Percentiles rank a stretch among this genome's conserved stretches.
phyloP scores from a whole-genome alignment of 139 green algal species.

The Penium margaritaceum region DNA sequence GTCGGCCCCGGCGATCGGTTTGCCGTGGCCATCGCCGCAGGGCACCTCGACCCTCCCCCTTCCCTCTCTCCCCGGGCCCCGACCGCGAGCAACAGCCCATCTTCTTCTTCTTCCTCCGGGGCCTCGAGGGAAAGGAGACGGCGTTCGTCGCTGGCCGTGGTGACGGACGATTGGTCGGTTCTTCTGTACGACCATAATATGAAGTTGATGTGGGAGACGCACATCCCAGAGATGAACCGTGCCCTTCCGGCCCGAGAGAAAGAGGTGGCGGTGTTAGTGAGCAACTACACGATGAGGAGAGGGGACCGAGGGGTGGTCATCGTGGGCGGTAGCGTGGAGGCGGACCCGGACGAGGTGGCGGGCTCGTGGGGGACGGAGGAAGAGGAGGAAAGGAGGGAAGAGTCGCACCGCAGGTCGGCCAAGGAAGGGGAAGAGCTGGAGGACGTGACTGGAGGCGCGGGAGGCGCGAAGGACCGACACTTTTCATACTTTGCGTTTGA shows the following conservation, averaged over 20 bases:
- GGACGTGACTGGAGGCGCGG: constrained; percentile 25
- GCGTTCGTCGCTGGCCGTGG: too few species aligned
- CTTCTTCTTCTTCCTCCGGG: too few species aligned
- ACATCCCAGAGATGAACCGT: constrained; percentile 44
- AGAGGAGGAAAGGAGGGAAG: constrained; percentile 36
- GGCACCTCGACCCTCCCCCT: constrained; percentile 64
- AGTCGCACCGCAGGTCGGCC: constrained; percentile 36
- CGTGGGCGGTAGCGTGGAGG: constrained; percentile 62
- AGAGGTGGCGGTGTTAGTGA: constrained; percentile 71
- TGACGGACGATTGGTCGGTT: too few species aligned
- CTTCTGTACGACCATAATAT: too few species aligned
- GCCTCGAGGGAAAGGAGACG: too few species aligned
- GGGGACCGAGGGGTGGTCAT: constrained; percentile 74
- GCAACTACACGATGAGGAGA: constrained; percentile 55
- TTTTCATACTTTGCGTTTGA: constrained; percentile 87
- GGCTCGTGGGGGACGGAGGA: constrained; percentile 5
- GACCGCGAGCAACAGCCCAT: too few species aligned
- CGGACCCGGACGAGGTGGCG: constrained; percentile 3
- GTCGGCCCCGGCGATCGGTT: too few species aligned
- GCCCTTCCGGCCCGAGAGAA: constrained; percentile 25
- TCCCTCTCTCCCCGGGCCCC: too few species aligned
- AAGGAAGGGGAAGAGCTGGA: constrained; percentile 43
- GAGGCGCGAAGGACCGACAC: constrained; percentile 53
- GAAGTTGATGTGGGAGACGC: constrained; percentile 71
- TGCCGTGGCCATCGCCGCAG: constrained; percentile 66